Base-by-base conservation (phyloP, 371 early-diverging fungal species). In the Circinella umbellata region DNA sequence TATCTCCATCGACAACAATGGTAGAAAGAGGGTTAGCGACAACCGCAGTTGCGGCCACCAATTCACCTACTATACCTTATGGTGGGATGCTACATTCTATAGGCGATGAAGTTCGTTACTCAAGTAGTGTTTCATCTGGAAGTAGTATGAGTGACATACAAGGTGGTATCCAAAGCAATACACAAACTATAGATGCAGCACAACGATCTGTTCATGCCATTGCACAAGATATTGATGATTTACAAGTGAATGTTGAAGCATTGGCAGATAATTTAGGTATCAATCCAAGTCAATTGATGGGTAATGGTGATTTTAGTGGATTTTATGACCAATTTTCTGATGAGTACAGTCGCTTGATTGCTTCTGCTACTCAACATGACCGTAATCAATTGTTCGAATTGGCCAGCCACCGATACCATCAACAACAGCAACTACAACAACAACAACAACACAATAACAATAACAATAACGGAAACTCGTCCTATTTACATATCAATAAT, bases 251-350 rank as follows among this genome's bases (percentile, higher is more conserved):
- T 51, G 74, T 80, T 7, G 78, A 80, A 63, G 55, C 71, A 6
- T 49, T 80, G 47, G 81, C 78, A 10, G 55, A 61, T 55, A 63
- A 73, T 35, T 63, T 78, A 34, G 79, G 79, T n/a, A 69, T 79
- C n/a, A 68, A 74, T 18, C 61, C 77, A 4, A 55, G 57, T 34
- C 75, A 73, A 37, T 39, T 69, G 8, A 42, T 20, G 9, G 53
- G 63, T 10, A 62, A 61, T 20, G 53, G 63, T 10, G 69, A 61
- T 20, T 35, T 69, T 27, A 54, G 55, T n/a, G 46, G 42, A 18
- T 59, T 47, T 15, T 35, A 63, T 54, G 55, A 48, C 35, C 59
- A 67, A 20, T 68, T 73, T 57, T 17, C 66, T 9, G 63, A 61
- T 34, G 48, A 60, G 5, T 72, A 74, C 36, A 66, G 64, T 36